phyloP scores from a whole-genome alignment of 768 basidiomycete species.

The Suillus paluster region DNA sequence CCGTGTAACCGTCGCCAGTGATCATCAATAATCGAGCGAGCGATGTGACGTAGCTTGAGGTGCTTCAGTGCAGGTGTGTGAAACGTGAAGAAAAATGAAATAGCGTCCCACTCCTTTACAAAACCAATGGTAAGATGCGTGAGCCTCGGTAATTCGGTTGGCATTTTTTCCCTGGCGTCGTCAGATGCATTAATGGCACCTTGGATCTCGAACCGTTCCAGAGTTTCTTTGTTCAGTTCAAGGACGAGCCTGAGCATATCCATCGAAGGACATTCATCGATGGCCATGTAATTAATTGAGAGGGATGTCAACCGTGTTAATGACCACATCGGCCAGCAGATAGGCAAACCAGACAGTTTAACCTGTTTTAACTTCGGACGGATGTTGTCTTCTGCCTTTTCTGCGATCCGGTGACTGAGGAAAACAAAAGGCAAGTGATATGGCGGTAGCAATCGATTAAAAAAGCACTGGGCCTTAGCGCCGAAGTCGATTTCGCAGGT shows the following conservation, averaged over 20 bases:
- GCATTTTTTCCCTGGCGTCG: neutral
- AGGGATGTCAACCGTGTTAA: conserved; percentile 12
- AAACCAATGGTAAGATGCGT: conserved; percentile 8
- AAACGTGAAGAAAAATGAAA: neutral
- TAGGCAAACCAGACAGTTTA: neutral
- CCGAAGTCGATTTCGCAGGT: conserved; percentile 4
- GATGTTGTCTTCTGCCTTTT: neutral
- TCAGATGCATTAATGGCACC: conserved; percentile 1
- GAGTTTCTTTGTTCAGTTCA: neutral
- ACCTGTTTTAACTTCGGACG: conserved; percentile 6
- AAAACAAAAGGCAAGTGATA: neutral
- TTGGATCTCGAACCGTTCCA: conserved; percentile 12
- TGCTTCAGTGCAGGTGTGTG: conserved; percentile 11
- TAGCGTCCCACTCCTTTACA: conserved; percentile 10
- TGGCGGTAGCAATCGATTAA: neutral
- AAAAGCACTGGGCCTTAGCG: neutral
- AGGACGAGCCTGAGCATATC: neutral
- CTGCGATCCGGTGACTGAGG: too few relatives aligned
- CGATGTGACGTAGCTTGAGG: conserved; percentile 8
- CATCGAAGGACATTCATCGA: conserved; percentile 5
- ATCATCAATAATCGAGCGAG: neutral
- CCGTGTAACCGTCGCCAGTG: neutral
- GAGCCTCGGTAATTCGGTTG: conserved; percentile 11
- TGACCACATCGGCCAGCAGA: conserved; percentile 12
- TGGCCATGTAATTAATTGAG: conserved; percentile 8